Evolutionary conservation across 306 rosid genomes (phyloP), one percentile per base, ranked within the genome.

Genomic region (Prunus campanulata): DNA sequence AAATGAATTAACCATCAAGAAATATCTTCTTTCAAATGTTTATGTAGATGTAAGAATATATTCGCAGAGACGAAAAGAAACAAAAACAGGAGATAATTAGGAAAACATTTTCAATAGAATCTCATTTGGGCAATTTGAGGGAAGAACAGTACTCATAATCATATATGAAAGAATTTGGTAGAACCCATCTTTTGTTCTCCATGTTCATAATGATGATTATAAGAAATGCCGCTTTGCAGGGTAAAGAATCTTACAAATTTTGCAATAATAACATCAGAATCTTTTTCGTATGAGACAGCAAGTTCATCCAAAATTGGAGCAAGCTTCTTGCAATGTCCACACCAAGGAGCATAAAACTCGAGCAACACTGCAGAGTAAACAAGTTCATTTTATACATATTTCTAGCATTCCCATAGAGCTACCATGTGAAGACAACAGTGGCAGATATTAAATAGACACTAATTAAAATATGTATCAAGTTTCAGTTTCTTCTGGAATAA

Each of bases 311-410:
- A 82, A 30, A 90, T 93, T 61, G 99, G 99, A 72, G 98, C 97
- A 77, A 96, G 83, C 65, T 86, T 77, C 74, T 96, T 96, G 93
- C 99, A 96, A 65, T 92, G 98, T 47, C 97, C 93, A 48, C 99
- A 96, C 98, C 98, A 91, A 12, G 99, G 99, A 73, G 99, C 95
- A 83, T 96, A 96, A 64, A 96, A 92, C 83, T 92, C 99, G 0
- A 96, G 62, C 72, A 96, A 81, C 79, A 96, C 98, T 96, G 96
- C 77, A 83, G 8, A 42, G 68, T 57, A 47, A 74, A 71, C n/a
- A 39, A 57, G 68, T 27, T 61, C 51, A 71, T n/a, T 44, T 66
- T 60, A 71, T 30, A 60, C 63, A 20, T 68, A 35, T 56, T 52
- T 80, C 63, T 2, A 74, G 60, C 19, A 50, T 66, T 35, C 57